Percentiles rank a stretch among this genome's conserved stretches.
Conservation (phyloP, 345 rosid species). For the Pseudoturritis turrita region DNA sequence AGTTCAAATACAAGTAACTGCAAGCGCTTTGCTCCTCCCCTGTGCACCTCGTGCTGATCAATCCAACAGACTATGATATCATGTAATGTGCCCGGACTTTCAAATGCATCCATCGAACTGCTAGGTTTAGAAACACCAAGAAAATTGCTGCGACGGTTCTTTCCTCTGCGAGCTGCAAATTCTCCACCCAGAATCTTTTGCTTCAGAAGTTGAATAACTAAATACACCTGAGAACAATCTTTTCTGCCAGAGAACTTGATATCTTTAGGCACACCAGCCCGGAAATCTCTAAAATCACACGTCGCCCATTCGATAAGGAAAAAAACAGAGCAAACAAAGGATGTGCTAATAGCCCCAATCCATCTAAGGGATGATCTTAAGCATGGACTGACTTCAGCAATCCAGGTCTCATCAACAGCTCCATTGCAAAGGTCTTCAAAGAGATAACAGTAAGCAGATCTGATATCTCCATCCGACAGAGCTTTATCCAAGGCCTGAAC, state of each 20-base stretch:
- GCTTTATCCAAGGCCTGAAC: constrained; percentile 87
- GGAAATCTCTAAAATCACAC: constrained; percentile 84
- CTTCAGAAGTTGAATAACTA: constrained; percentile 75
- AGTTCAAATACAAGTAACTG: constrained; percentile 79
- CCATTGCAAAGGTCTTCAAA: constrained; percentile 77
- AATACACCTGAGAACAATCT: constrained; percentile 75
- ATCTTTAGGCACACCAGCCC: constrained; percentile 52
- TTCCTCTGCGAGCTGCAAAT: constrained; percentile 28
- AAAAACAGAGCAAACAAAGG: constrained; percentile 74
- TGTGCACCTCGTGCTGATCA: constrained; percentile 86
- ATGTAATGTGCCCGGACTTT: constrained; percentile 91
- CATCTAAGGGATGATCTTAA: constrained; percentile 83
- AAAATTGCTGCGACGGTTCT: constrained; percentile 33
- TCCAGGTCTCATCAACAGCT: constrained; percentile 77
- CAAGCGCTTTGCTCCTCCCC: constrained; percentile 67
- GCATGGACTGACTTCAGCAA: constrained; percentile 75
- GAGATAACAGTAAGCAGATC: constrained; percentile 58
- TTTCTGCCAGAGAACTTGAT: constrained; percentile 75
- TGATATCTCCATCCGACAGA: constrained; percentile 69
- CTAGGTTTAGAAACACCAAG: constrained; percentile 35
- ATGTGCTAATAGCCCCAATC: constrained; percentile 61
- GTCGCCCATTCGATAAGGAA: constrained; percentile 99
- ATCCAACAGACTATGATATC: constrained; percentile 97
- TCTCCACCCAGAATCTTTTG: constrained; percentile 60
- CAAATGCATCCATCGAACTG: constrained; percentile 48